Conservation (phyloP, 2,329 filamentous ascomycete species). For the Fusarium bactridioides region DNA sequence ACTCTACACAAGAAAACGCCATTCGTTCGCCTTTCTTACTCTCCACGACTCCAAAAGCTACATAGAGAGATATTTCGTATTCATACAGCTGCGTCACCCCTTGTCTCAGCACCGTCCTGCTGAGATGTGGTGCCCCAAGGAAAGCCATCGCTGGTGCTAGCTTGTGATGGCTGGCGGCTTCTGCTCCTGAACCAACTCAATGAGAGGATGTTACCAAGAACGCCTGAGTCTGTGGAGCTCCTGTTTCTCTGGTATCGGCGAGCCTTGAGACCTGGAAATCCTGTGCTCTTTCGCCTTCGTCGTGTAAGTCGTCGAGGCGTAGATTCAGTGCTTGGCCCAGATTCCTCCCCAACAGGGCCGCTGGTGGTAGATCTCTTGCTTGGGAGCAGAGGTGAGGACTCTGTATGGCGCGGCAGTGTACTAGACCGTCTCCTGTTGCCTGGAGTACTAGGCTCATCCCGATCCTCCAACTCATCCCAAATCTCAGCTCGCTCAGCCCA, state of each 20-base stretch:
- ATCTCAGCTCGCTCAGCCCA: slow-evolving; percentile 80
- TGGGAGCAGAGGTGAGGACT: slow-evolving; percentile 52
- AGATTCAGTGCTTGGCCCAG: slow-evolving; percentile 44
- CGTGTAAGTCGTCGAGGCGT: slow-evolving; percentile 47
- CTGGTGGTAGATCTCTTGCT: slow-evolving; percentile 46
- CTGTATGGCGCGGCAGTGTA: slow-evolving; percentile 55
- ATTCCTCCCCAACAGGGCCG: slow-evolving; percentile 38
- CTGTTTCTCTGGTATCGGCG: slow-evolving; percentile 53
- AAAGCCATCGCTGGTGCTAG: slow-evolving; percentile 32
- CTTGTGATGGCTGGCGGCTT: slow-evolving; percentile 33
- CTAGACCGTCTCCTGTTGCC: slow-evolving; percentile 55
- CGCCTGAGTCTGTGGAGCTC: slow-evolving; percentile 56
- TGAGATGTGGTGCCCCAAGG: slow-evolving; percentile 19
- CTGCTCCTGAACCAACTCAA: slow-evolving; percentile 61
- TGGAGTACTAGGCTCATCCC: slow-evolving; percentile 57
- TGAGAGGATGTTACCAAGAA: slow-evolving; percentile 61
- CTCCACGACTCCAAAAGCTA: slow-evolving; percentile 27
- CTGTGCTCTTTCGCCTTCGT: slow-evolving; percentile 65
- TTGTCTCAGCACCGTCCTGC: slow-evolving; percentile 28
- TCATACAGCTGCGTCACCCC: slow-evolving; percentile 48
- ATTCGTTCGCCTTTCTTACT: slow-evolving; percentile 24
- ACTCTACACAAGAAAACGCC: slow-evolving; percentile 33
- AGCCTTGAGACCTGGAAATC: slow-evolving; percentile 68
- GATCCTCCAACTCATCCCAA: slow-evolving; percentile 87
- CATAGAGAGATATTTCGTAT: slow-evolving; percentile 10